Evolutionary conservation across 2,329 filamentous ascomycete genomes (phyloP), one percentile per base, ranked within the genome.

Genomic region (Blastomyces emzantsi): DNA sequence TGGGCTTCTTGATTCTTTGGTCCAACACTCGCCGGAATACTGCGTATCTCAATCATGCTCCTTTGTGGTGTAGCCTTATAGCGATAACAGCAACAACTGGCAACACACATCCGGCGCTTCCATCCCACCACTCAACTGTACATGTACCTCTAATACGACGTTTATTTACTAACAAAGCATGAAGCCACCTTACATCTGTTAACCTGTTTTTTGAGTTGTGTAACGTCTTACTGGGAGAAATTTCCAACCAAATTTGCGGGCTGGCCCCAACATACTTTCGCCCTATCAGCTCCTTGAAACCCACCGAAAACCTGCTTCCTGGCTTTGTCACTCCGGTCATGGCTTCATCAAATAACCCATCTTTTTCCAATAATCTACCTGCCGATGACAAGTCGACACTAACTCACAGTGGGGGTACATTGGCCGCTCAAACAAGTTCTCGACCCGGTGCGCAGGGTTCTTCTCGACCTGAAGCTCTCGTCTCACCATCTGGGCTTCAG

Each of bases 161-260:
- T 49, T 60, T 60, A 30, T 57, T 57, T 60, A 41, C 57, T 25
- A 41, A 60, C 39, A 60, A 43, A 60, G 41, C 6, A 60, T 60
- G 57, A 60, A 47, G 22, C 36, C 41, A 47, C 25, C 39, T 60
- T 28, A 17, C 43, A 47, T n/a, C 28, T 49, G 15, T 47, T 60
- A 60, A 41, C 57, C 15, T 49, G 41, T 49, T 59, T 60, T 25
- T 60, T 41, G 30, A 47, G 41, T 19, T 33, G 57, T 60, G 57
- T 60, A 49, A 47, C 57, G 41, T 49, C 25, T 2, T 25, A 22
- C 41, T 36, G 25, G 22, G 39, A 30, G 25, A 11, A 30, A n/a
- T n/a, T 47, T 49, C 8, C 19, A 8, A 30, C 30, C 57, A 33
- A 45, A 41, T n/a, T n/a, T 56, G 39, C 61, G 39, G 61, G 61